Base-by-base conservation (phyloP, 768 basidiomycete species). In the Auriscalpium orientale region DNA sequence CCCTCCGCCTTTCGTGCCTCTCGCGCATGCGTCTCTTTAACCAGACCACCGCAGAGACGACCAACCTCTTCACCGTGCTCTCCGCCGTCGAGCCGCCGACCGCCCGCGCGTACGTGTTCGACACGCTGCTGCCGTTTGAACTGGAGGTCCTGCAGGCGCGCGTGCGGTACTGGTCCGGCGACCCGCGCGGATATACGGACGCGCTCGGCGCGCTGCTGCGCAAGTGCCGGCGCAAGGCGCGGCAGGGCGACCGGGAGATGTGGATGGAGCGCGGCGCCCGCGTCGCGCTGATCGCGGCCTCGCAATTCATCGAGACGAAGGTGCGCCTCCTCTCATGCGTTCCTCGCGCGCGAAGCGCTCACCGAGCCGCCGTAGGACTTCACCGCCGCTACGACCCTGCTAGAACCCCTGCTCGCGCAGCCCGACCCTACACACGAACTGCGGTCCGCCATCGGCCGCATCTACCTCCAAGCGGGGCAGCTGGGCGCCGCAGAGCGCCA, bases 251-350 rank as follows among this genome's bases (percentile, higher is more conserved):
- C 55, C 51, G 49, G 51, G 28, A 57, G 51, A 90, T 91, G 89
- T 93, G 90, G 90, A 83, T 83, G 57, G 90, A 93, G 68, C 81
- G 90, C 55, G 83, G 84, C 4, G 80, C 85, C 15, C 74, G 91
- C 50, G 72, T 92, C n/a, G 82, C 78, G 53, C 67, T 93, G 54
- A 90, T 91, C 58, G 78, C 91, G 48, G 89, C 89, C 2, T 87
- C 86, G 40, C 89, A 92, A 69, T 70, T 92, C 65, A 74, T 89
- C 52, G 90, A 93, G 70, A 89, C 91, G 84, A 89, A 89, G 87
- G 22, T 28, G 5, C 22, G 22, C 22, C 22, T 28, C 22, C 22
- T 28, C 22, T 28, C 22, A 28, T 28, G 3, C 22, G 2, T 5
- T 28, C 22, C 22, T 28, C 22, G 22, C 22, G 22, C 22, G 22